Percentiles rank a stretch among this genome's conserved stretches.
Conservation (phyloP, 495 filamentous ascomycete genomes). For the Trichoderma parareesei region DNA sequence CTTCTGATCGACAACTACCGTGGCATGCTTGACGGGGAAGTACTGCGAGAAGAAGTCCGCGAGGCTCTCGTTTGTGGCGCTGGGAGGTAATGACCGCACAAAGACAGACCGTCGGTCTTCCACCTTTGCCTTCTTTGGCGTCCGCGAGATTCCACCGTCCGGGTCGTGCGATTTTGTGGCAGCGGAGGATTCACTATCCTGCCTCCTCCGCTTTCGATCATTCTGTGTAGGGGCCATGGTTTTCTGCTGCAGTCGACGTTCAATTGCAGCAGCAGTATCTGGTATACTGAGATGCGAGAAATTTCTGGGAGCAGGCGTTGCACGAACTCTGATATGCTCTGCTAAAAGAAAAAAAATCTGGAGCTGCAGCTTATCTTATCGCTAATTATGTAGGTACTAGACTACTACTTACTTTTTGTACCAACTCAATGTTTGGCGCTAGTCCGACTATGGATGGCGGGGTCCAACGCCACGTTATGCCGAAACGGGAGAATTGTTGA, state of each 20-base stretch:
- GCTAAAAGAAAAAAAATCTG: conserved; percentile 17
- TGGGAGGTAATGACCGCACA: conserved; percentile 73
- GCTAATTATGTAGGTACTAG: not conserved
- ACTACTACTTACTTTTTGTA: no score
- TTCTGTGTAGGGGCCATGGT: conserved; percentile 7
- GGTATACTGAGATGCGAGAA: not conserved
- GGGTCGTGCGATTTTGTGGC: not conserved
- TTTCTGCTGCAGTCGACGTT: not conserved
- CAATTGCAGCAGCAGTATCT: not conserved
- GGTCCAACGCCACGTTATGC: conserved; percentile 15
- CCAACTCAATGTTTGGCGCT: not conserved
- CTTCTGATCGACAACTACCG: conserved; percentile 68
- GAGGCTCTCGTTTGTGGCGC: conserved; percentile 71
- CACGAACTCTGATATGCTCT: not conserved
- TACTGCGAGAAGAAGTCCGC: conserved; percentile 85
- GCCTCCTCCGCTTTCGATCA: conserved; percentile 26
- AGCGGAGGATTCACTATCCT: conserved; percentile 15
- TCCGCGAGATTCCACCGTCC: not conserved
- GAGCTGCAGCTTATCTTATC: conserved; percentile 10
- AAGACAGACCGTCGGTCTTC: conserved; percentile 67
- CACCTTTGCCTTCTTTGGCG: conserved; percentile 35
- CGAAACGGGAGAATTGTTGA: conserved; percentile 16
- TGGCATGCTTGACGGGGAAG: conserved; percentile 90
- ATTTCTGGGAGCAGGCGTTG: not conserved
- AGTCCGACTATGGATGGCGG: conserved; percentile 3